Percentiles rank a stretch among this genome's conserved stretches.
These are phyloP conservation scores for Boletus reticulatus DNA, from an alignment of 768 basidiomycete species.

Conservation along the genomic window DNA sequence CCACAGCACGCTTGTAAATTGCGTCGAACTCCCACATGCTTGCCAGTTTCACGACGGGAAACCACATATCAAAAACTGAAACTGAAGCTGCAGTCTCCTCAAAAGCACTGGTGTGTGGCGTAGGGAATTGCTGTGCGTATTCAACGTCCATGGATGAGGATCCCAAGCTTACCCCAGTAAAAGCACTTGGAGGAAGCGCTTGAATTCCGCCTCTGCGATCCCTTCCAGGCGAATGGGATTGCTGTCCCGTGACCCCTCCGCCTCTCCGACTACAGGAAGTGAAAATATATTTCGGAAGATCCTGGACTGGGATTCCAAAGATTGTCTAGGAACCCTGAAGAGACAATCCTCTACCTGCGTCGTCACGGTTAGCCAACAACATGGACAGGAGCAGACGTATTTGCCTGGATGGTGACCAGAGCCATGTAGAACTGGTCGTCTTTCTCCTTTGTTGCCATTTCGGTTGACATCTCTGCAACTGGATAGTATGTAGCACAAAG, in stretches of 20 bases:
- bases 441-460: not conserved
- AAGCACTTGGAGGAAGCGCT: slow-evolving; percentile 23
- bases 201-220: slow-evolving; percentile 25
- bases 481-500: too few species aligned
- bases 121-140: not conserved
- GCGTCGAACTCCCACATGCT: slow-evolving; percentile 37
- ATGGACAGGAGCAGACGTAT: not conserved
- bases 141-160: not conserved
- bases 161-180: slow-evolving; percentile 10
- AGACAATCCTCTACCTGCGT: slow-evolving; percentile 26
- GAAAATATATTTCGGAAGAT: slow-evolving; percentile 27
- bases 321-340: slow-evolving; percentile 26
- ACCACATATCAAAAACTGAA: slow-evolving; percentile 32
- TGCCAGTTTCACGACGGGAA: slow-evolving; percentile 38
- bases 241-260: slow-evolving; percentile 20
- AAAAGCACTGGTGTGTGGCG: not conserved
- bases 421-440: slow-evolving; percentile 18
- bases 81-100: not conserved
- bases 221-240: slow-evolving; percentile 25
- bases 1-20: slow-evolving; percentile 30
- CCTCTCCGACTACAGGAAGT: slow-evolving; percentile 11
- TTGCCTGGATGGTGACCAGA: slow-evolving; percentile 15
- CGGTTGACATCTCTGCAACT: not conserved
- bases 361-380: not conserved
- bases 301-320: slow-evolving; percentile 23